Conservation (phyloP, 2,329 filamentous ascomycete species). For the Botrytis aclada region DNA sequence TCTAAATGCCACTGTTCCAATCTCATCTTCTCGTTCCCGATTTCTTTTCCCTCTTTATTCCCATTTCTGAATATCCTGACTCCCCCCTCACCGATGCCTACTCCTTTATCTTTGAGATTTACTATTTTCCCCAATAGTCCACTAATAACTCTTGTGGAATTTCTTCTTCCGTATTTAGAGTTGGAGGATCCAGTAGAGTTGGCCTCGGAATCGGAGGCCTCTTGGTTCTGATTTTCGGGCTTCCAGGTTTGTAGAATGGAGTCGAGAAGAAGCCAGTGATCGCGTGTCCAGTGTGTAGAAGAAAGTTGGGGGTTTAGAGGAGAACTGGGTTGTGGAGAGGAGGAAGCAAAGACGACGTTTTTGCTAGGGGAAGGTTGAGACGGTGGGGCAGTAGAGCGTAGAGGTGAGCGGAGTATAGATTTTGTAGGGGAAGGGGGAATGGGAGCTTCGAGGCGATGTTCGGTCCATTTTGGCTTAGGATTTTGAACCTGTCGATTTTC, state of each 20-base stretch:
- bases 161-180: constrained; percentile 25
- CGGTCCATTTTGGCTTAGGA: constrained; percentile 32
- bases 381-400: constrained; percentile 25
- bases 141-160: constrained; percentile 35
- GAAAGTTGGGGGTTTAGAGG: constrained; percentile 28
- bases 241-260: constrained; percentile 33
- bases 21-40: constrained; percentile 29
- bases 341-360: constrained; percentile 36
- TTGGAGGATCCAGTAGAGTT: constrained; percentile 11
- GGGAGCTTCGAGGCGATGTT: constrained; percentile 22
- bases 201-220: background rate
- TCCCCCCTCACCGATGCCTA: background rate
- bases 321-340: constrained; percentile 32
- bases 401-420: constrained; percentile 36
- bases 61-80: background rate
- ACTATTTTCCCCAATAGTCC: constrained; percentile 35
- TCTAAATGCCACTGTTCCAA: constrained; percentile 39
- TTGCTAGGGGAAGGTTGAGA: constrained; percentile 28
- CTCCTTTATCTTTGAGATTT: constrained; percentile 11
- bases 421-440: constrained; percentile 33
- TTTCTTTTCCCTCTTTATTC: constrained; percentile 1
- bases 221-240: constrained; percentile 24
- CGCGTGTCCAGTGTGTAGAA: constrained; percentile 32
- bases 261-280: constrained; percentile 37
- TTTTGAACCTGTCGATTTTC: constrained; percentile 23